phyloP scores from a whole-genome alignment of 78 protist species.

The Tieghemostelium lacteum region DNA sequence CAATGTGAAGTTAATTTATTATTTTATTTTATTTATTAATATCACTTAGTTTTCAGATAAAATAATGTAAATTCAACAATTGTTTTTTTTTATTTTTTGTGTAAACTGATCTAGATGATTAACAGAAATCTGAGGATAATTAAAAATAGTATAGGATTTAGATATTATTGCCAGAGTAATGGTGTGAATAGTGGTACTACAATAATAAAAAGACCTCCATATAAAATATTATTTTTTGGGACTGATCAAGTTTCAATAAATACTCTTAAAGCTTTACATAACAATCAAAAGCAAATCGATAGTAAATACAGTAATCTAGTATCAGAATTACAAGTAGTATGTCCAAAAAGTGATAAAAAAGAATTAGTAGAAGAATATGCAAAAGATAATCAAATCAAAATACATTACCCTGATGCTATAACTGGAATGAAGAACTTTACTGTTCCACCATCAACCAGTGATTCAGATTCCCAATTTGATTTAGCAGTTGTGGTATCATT shows the following conservation, averaged over 20 bases:
- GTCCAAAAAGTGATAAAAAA: constrained; percentile 16
- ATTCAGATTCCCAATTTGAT: constrained; percentile 35
- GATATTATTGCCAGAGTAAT: too few species aligned
- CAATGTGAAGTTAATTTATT: too few species aligned
- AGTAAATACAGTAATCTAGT: constrained; percentile 15
- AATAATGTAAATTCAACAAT: too few species aligned
- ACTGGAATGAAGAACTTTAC: constrained; percentile 66
- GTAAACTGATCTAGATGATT: too few species aligned
- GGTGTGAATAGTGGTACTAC: too few species aligned
- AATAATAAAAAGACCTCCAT: too few species aligned
- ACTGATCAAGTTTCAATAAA: constrained; percentile 73
- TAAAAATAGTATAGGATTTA: too few species aligned
- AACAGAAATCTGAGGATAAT: too few species aligned
- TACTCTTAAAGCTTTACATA: constrained; percentile 24
- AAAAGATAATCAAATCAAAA: background rate
- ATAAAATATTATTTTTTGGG: constrained; percentile 73
- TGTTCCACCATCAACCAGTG: constrained; percentile 31
- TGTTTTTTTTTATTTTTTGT: too few species aligned
- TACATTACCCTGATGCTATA: constrained; percentile 7
- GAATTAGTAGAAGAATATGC: constrained; percentile 57
- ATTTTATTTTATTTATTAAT: too few species aligned
- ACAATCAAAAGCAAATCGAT: constrained; percentile 1
- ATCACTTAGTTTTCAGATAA: too few species aligned
- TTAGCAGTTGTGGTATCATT: constrained; percentile 84
- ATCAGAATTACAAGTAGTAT: constrained; percentile 49